Percentiles rank a stretch among this genome's conserved stretches.
Conservation (phyloP, 768 basidiomycete species). For the Rhodotorula kratochvilovae region DNA sequence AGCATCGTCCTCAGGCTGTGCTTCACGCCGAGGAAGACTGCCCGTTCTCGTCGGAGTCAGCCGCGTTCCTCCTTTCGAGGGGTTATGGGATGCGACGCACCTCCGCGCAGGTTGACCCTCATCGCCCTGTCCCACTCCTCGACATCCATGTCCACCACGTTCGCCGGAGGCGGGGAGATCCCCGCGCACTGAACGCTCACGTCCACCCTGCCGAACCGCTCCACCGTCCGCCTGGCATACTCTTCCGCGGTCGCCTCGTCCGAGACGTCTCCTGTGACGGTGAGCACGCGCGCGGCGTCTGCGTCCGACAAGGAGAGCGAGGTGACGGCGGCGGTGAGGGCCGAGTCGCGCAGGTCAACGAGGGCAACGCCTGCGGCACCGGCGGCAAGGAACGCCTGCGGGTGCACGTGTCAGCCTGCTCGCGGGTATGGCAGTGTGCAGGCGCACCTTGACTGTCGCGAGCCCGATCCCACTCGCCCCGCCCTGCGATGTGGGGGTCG, state of each 20-base stretch:
- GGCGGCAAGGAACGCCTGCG: slow-evolving; percentile 9
- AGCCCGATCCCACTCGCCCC: slow-evolving; percentile 5
- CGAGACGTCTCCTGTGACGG: neutral
- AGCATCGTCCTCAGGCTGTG: neutral
- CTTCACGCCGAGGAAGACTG: slow-evolving; percentile 2
- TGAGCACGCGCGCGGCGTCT: neutral
- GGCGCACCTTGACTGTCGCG: slow-evolving; percentile 11
- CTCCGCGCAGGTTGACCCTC: slow-evolving; percentile 8
- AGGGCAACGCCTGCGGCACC: slow-evolving; percentile 4
- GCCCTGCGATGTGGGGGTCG: slow-evolving; percentile 1
- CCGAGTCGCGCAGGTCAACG: neutral
- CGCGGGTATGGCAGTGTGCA: neutral
- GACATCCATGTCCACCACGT: neutral
- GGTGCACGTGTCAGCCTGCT: neutral
- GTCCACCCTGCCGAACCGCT: slow-evolving; percentile 1
- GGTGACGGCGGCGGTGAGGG: neutral
- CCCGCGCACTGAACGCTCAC: slow-evolving; percentile 19
- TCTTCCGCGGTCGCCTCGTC: neutral
- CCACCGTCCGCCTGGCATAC: neutral
- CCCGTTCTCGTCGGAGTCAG: neutral
- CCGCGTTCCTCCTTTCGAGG: no score
- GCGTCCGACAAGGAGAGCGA: neutral
- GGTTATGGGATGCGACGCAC: neutral
- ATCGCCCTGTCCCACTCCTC: slow-evolving; percentile 5
- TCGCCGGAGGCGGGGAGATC: neutral